A percentile compares a stretch with the other conserved stretches of the same genome.
Conservation (phyloP, 164 flowering plant genomes). For the Magnolia sinica region DNA sequence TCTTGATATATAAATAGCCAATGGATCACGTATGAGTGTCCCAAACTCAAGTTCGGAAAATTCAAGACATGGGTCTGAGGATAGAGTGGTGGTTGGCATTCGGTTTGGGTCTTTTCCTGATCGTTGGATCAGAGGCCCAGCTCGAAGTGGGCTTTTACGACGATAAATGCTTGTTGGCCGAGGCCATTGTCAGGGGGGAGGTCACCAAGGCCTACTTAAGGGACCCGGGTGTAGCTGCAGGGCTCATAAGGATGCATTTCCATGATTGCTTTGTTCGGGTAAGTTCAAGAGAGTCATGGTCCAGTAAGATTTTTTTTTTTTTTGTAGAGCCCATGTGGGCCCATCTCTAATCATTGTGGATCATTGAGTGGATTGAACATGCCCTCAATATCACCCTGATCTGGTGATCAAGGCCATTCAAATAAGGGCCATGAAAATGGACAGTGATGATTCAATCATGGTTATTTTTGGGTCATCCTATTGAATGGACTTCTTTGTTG, state of each 20-base stretch:
- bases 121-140: constrained; percentile 28
- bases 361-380: too few species aligned
- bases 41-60: not conserved
- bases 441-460: too few species aligned
- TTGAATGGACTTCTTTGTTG: too few species aligned
- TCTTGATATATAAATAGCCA: too few species aligned
- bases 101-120: constrained; percentile 14
- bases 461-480: too few species aligned
- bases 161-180: constrained; percentile 25
- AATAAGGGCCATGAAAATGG: too few species aligned
- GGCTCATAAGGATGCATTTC: constrained; percentile 45
- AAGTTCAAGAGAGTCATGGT: not conserved
- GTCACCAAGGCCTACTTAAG: constrained; percentile 15
- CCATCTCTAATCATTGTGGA: too few species aligned
- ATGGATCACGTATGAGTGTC: too few species aligned
- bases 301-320: too few species aligned
- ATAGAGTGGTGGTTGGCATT: constrained; percentile 4
- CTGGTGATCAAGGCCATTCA: too few species aligned
- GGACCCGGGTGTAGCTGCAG: constrained; percentile 28
- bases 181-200: constrained; percentile 23
- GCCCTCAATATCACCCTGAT: too few species aligned
- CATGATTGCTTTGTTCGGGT: constrained; percentile 55
- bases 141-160: constrained; percentile 39
- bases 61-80: constrained; percentile 8
- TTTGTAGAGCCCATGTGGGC: too few species aligned